phyloP scores from a whole-genome alignment of 2,329 filamentous ascomycete species.

The Claviceps spartinae region DNA sequence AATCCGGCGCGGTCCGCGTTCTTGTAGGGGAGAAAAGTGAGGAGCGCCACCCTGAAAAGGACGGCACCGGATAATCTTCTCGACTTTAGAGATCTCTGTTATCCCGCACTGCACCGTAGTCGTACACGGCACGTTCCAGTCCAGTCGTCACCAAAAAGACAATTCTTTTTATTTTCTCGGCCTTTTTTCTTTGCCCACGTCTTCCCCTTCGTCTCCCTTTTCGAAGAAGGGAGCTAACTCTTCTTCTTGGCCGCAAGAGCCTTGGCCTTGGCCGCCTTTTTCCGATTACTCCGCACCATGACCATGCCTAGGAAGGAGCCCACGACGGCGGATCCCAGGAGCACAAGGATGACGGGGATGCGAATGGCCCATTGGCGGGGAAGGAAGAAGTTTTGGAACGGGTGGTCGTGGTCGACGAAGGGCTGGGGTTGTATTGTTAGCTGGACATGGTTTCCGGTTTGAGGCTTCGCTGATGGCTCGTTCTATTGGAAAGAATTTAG shows the following conservation, averaged over 20 bases:
- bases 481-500: not conserved
- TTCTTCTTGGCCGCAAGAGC: slow-evolving; percentile 76
- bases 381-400: slow-evolving; percentile 87
- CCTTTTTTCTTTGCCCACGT: not conserved
- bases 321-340: slow-evolving; percentile 83
- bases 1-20: too few species aligned
- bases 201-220: too few species aligned
- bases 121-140: too few species aligned
- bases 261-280: slow-evolving; percentile 91
- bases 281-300: slow-evolving; percentile 97
- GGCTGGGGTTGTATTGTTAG: slow-evolving; percentile 44
- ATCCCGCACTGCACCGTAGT: too few species aligned
- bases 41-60: too few species aligned
- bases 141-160: not conserved
- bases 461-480: too few species aligned
- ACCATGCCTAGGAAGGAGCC: slow-evolving; percentile 92
- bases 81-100: too few species aligned
- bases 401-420: slow-evolving; percentile 91
- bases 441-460: not conserved
- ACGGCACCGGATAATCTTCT: too few species aligned
- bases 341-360: slow-evolving; percentile 90
- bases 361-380: slow-evolving; percentile 98
- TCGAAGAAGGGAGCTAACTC: slow-evolving; percentile 33
- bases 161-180: not conserved
- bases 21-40: too few species aligned